Conservation (phyloP, 169 alveolate genomes). For the Eimeria tenella region DNA sequence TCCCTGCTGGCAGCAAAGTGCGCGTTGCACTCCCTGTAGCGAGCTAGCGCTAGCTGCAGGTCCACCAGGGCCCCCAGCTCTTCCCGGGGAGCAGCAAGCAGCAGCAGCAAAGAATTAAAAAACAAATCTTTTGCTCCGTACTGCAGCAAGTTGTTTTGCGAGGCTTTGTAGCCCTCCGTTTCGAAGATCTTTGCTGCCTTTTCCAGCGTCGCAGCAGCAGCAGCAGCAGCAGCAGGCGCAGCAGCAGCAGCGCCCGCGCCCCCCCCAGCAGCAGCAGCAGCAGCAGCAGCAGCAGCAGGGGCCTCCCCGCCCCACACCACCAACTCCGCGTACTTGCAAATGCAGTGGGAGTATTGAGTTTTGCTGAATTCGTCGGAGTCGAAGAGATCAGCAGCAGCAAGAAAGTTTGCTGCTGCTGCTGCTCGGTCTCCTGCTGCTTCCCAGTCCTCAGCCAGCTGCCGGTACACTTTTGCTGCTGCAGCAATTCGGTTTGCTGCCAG, state of each 20-base stretch:
- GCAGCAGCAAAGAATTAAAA: slow-evolving; percentile 18
- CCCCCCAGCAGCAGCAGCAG: too few relatives aligned
- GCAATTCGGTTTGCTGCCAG: slow-evolving; percentile 33
- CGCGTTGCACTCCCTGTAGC: slow-evolving; percentile 45
- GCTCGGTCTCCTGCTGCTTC: slow-evolving; percentile 9
- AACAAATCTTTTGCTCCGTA: slow-evolving; percentile 62
- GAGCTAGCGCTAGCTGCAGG: slow-evolving; percentile 24
- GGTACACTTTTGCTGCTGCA: slow-evolving; percentile 46
- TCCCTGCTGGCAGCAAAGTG: slow-evolving; percentile 56
- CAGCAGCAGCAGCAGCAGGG: not conserved
- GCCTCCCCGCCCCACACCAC: not conserved
- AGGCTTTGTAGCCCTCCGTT: slow-evolving; percentile 54
- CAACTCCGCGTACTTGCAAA: slow-evolving; percentile 49
- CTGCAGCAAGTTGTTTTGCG: slow-evolving; percentile 62
- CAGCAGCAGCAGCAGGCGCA: not conserved
- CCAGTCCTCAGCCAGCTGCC: slow-evolving; percentile 46
- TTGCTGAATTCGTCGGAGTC: slow-evolving; percentile 59
- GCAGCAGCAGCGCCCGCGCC: not conserved
- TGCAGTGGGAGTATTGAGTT: slow-evolving; percentile 39
- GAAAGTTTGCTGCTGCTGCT: not conserved
- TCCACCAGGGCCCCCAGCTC: slow-evolving; percentile 16
- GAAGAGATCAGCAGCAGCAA: slow-evolving; percentile 39
- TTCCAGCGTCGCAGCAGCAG: slow-evolving; percentile 45
- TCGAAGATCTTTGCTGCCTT: slow-evolving; percentile 43
- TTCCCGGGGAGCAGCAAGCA: not conserved